Conservation (phyloP, 2,329 filamentous ascomycete species). For the Colletotrichum sojae region DNA sequence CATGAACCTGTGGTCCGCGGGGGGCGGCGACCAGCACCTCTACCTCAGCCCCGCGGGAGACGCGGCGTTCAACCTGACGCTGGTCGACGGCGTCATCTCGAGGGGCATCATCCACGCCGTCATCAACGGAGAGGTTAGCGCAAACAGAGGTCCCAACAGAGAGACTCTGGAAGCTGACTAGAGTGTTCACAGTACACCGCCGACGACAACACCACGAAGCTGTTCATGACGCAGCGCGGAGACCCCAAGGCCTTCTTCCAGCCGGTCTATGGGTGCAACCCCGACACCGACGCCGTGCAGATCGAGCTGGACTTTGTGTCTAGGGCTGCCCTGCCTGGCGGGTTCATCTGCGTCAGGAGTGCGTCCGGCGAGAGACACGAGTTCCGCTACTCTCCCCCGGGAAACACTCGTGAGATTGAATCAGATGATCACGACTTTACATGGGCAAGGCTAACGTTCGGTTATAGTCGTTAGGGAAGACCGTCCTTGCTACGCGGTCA, state of each 20-base stretch:
- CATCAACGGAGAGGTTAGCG: slow-evolving; percentile 59
- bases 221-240: slow-evolving; percentile 62
- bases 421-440: background rate
- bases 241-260: slow-evolving; percentile 58
- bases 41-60: slow-evolving; percentile 56
- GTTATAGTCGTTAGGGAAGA: background rate
- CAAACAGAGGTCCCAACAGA: too few relatives aligned
- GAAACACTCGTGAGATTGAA: slow-evolving; percentile 51
- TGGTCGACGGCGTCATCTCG: slow-evolving; percentile 54
- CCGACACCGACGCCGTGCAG: slow-evolving; percentile 57
- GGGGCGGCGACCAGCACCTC: slow-evolving; percentile 57
- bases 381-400: slow-evolving; percentile 59
- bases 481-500: background rate
- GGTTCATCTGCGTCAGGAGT: slow-evolving; percentile 55
- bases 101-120: slow-evolving; percentile 52
- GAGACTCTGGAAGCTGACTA: background rate
- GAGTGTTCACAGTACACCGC: slow-evolving; percentile 51
- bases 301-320: slow-evolving; percentile 53
- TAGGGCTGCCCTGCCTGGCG: slow-evolving; percentile 50
- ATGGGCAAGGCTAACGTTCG: background rate
- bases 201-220: slow-evolving; percentile 62
- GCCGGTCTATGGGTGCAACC: slow-evolving; percentile 58
- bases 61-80: slow-evolving; percentile 52
- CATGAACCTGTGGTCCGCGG: slow-evolving; percentile 53
- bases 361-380: slow-evolving; percentile 56